Base-by-base conservation (phyloP, 176 grass and related monocot species). In the Neostapfia colusana region DNA sequence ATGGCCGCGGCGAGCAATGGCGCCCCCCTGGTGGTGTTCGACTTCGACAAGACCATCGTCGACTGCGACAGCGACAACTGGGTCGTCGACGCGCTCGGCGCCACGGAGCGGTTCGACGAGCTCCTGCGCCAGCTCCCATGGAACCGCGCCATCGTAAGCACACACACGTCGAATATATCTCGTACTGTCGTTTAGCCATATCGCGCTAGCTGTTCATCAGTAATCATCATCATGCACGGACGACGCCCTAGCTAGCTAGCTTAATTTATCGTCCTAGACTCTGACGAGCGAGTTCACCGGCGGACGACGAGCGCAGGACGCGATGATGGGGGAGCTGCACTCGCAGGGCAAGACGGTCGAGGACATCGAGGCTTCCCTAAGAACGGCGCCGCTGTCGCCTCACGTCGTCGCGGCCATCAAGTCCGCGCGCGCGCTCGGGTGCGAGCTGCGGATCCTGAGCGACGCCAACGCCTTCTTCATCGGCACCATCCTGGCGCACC, bases 1-100 rank as follows among this genome's bases (percentile, higher is more conserved):
- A 85, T 87, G 81, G 81, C n/a, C n/a, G n/a, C 86, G 26, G 69
- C 66, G 67, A 73, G 50, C 60, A 65, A 90, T 70, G 90, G 69
- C 84, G 45, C 66, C 34, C 45, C 82, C 50, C 54, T 83, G 13
- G 57, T 89, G 9, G 88, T 97, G 53, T 93, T 97, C 70, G 93
- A 97, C 79, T 97, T 97, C 63, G 93, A 97, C 81, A 93, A 97
- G 83, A 97, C 93, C 4, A 97, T 97, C 86, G 84, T 97, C 60
- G 93, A 93, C 76, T 90, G 85, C 57, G 93, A 97, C 80, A 97
- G 88, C 72, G 93, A 97, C 77, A 93, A 93, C 84, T 93, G 85
- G 88, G 87, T 97, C 63, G 69, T 89, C 28, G 93, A 97, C 64
- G 67, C 77, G n/a, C 82, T 97, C 39, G 90, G 88, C 72, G 90